Evolutionary conservation across 2,329 filamentous ascomycete species (phyloP), one percentile per base, ranked within the genome.

Genomic region (Exophiala sp.): DNA sequence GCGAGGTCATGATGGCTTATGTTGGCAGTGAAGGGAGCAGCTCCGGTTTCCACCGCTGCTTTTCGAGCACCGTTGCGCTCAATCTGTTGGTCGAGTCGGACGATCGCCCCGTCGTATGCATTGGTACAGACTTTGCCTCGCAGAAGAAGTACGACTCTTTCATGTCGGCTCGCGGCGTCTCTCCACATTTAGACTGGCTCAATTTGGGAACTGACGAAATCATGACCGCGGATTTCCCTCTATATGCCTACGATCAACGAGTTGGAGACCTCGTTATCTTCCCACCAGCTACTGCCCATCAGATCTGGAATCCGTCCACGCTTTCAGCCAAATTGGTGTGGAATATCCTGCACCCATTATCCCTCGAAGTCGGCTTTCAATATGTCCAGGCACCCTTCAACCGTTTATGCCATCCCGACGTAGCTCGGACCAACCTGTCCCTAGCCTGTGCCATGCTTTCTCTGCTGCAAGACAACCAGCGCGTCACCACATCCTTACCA

Each of bases 1-100:
- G 68, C 47, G 69, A 71, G 48, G 69, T 70, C 20, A 65, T 70
- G 62, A 70, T 71, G 69, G 68, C 66, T 21, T 70, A 70, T 59
- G 64, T 70, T 33, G 69, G 69, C 2, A 68, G 66, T 40, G 63
- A 66, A 52, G 67, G 64, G 12, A 56, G 50, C 46, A 68, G 67
- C 43, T 69, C 67, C 14, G 68, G 68, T 5, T 70, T 71, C 43
- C 68, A 71, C 48, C 64, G 68, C 50, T 70, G 69, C 51, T 70
- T 70, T 43, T 70, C 68, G 16, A 69, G 65, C 50, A 69, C 69
- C 1, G 65, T 70, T 40, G 68, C 69, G 9, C 56, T 70, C 20
- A 70, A 70, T 47, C 61, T 71, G 29, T 47, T 71, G 11, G 56
- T 70, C 24, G 67, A 68, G 53, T 65, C 65, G 5, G 64, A 68